Conservation (phyloP, 1,139 yeast genomes). For the Hyphopichia khmerensis region DNA sequence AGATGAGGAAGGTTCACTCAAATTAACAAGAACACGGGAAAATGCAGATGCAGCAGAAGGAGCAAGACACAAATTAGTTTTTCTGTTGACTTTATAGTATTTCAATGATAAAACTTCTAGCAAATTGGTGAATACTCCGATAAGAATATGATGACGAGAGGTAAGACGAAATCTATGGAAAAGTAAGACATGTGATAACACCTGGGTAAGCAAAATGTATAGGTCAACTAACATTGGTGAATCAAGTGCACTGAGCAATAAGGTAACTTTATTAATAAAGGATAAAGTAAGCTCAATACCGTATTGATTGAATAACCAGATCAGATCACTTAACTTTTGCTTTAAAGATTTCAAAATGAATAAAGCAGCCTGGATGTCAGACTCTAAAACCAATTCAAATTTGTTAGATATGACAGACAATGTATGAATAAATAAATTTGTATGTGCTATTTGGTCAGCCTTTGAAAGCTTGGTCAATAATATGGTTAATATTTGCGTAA, state of each 20-base stretch:
- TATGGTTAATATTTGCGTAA: conserved; percentile 7
- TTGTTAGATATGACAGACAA: neutral
- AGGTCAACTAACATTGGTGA: conserved; percentile 17
- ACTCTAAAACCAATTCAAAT: neutral
- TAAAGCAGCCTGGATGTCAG: neutral
- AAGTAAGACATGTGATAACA: conserved; percentile 55
- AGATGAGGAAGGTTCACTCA: conserved; percentile 63
- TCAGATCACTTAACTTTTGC: conserved; percentile 41
- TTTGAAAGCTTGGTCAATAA: conserved; percentile 7
- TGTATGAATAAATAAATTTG: conserved; percentile 11
- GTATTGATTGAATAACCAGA: conserved; percentile 70
- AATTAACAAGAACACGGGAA: conserved; percentile 60
- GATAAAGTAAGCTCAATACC: conserved; percentile 54
- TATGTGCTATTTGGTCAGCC: conserved; percentile 6
- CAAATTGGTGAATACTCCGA: conserved; percentile 46
- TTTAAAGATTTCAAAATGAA: conserved; percentile 24
- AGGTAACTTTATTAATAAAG: conserved; percentile 26
- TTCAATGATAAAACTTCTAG: conserved; percentile 44
- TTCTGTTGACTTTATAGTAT: conserved; percentile 3
- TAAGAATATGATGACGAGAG: conserved; percentile 70
- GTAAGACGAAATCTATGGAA: conserved; percentile 70
- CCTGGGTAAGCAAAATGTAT: conserved; percentile 40
- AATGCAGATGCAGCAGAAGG: conserved; percentile 42
- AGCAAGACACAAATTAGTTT: neutral
- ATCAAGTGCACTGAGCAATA: conserved; percentile 2